phyloP scores from a whole-genome alignment of 106 monocot genomes.

The Acorus calamus region DNA sequence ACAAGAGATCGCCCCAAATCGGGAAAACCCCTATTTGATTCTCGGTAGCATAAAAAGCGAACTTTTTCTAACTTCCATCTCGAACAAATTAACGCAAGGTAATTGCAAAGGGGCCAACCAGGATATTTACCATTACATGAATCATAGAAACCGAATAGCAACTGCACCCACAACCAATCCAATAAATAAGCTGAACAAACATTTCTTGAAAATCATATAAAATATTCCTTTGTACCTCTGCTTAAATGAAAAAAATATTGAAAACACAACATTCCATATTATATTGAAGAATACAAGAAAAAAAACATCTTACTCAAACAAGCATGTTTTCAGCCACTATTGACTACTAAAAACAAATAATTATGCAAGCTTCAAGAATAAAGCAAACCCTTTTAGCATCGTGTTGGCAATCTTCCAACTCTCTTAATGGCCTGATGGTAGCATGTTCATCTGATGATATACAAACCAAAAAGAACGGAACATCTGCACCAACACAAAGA shows the following conservation, averaged over 20 bases:
- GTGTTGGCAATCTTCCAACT: constrained; percentile 50
- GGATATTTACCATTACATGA: constrained; percentile 67
- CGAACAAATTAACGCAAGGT: constrained; percentile 62
- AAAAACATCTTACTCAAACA: too few species aligned
- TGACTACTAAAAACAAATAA: neutral
- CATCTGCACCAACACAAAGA: constrained; percentile 24
- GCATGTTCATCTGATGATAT: constrained; percentile 51
- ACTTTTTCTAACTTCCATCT: constrained; percentile 73
- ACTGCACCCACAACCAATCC: constrained; percentile 32
- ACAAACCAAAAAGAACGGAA: constrained; percentile 73
- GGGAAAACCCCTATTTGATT: constrained; percentile 54
- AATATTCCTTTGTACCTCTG: too few species aligned
- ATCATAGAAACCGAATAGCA: constrained; percentile 96
- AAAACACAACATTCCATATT: neutral
- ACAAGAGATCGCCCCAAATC: constrained; percentile 68
- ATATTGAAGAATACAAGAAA: too few species aligned
- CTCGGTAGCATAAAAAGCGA: constrained; percentile 83
- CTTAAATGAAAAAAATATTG: neutral
- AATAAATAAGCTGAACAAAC: neutral
- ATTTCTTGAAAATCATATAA: neutral
- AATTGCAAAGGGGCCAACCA: constrained; percentile 94
- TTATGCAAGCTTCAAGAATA: neutral
- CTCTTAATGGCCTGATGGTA: constrained; percentile 64
- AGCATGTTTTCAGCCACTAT: too few species aligned
- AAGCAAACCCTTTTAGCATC: constrained; percentile 53